phyloP scores from a whole-genome alignment of 108 stramenopile genomes.

The Aurantiochytrium sp. region DNA sequence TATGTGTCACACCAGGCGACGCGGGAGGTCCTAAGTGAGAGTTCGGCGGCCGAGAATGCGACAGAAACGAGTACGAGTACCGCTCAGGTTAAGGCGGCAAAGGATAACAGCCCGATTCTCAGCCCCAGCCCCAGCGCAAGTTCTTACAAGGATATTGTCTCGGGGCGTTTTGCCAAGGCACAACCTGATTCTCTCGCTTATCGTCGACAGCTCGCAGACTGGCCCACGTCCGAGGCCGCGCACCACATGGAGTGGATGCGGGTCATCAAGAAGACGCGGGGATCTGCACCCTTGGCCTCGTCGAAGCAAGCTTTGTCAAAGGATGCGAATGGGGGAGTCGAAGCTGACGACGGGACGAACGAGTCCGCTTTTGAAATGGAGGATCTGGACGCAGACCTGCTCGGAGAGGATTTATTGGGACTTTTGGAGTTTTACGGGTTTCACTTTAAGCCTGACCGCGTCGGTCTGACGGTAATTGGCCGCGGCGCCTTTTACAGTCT shows the following conservation, averaged over 20 bases:
- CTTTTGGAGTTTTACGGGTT: background rate
- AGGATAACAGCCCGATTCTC: no score
- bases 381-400: background rate
- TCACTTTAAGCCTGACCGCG: background rate
- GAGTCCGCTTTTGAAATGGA: background rate
- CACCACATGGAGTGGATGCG: slow-evolving; percentile 15
- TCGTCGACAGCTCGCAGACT: background rate
- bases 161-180: background rate
- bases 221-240: background rate
- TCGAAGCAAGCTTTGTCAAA: background rate
- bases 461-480: slow-evolving; percentile 11
- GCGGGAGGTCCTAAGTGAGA: no score
- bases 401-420: background rate
- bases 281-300: background rate
- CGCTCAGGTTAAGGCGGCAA: no score
- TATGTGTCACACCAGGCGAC: background rate
- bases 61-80: no score
- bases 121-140: no score
- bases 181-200: background rate
- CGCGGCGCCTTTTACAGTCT: background rate
- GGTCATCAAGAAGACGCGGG: background rate
- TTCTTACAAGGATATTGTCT: no score
- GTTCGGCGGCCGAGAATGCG: no score
- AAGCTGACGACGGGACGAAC: background rate
- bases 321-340: background rate